phyloP scores from a whole-genome alignment of 2,329 filamentous ascomycete genomes.

The Chaetomiaceae sp. region DNA sequence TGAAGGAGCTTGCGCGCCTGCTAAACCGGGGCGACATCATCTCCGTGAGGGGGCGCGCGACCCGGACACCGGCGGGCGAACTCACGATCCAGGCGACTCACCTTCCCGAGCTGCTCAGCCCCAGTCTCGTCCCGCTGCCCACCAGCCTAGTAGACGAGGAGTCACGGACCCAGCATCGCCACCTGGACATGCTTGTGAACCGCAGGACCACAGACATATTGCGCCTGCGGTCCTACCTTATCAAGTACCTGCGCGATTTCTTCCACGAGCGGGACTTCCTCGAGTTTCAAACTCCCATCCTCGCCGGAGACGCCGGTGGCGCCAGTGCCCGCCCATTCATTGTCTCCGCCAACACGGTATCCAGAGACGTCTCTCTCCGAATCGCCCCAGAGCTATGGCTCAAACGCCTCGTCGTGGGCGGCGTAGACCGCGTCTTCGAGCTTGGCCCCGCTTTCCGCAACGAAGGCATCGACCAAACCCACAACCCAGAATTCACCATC shows the following conservation, averaged over 20 bases:
- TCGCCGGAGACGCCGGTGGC: conserved; percentile 78
- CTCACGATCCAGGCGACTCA: conserved; percentile 65
- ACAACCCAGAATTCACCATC: conserved; percentile 96
- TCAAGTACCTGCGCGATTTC: conserved; percentile 68
- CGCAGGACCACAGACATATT: conserved; percentile 63
- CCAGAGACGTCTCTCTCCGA: conserved; percentile 68
- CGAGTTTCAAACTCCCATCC: conserved; percentile 87
- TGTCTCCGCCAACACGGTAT: conserved; percentile 61
- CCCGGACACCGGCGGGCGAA: conserved; percentile 67
- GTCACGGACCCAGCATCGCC: conserved; percentile 69
- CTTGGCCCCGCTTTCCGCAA: conserved; percentile 91
- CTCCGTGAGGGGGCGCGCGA: conserved; percentile 66
- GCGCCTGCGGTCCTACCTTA: conserved; percentile 68
- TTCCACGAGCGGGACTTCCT: conserved; percentile 69
- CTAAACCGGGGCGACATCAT: conserved; percentile 80
- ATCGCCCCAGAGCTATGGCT: conserved; percentile 95
- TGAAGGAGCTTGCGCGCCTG: conserved; percentile 60
- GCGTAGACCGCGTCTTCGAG: conserved; percentile 85
- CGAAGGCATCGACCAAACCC: conserved; percentile 83
- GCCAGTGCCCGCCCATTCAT: conserved; percentile 88
- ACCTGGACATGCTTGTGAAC: conserved; percentile 83
- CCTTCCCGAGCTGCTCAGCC: conserved; percentile 69
- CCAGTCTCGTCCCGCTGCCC: conserved; percentile 76
- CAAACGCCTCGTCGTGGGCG: conserved; percentile 85
- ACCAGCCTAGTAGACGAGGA: conserved; percentile 65